Percentiles rank a stretch among this genome's conserved stretches.
Evolutionary conservation across 2,329 filamentous ascomycete genomes (phyloP).

Genomic region (Epichloe uncinata): DNA sequence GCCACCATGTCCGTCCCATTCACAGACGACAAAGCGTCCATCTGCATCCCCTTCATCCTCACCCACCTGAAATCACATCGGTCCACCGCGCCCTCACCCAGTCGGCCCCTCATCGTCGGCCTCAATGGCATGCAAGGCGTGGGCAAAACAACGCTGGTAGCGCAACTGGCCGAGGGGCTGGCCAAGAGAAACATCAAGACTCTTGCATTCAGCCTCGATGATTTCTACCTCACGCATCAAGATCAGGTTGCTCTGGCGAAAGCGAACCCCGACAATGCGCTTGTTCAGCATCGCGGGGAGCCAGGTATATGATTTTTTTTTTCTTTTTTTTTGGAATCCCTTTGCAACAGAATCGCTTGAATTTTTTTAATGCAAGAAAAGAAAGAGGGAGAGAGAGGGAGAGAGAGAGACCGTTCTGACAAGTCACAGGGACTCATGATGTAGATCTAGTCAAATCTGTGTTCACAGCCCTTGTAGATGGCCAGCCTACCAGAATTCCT

Average conservation of each 20-base stretch:
- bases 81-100: constrained; percentile 14
- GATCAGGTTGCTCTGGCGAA: constrained; percentile 53
- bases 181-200: constrained; percentile 45
- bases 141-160: constrained; percentile 81
- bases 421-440: constrained; percentile 51
- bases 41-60: constrained; percentile 68
- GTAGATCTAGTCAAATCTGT: constrained; percentile 48
- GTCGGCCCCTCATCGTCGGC: constrained; percentile 63
- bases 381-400: too few relatives aligned
- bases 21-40: constrained; percentile 63
- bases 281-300: constrained; percentile 72
- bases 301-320: constrained; percentile 40
- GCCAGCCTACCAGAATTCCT: constrained; percentile 46
- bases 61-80: constrained; percentile 41
- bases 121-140: constrained; percentile 86
- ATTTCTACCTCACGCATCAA: constrained; percentile 69
- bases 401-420: background rate
- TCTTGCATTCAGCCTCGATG: constrained; percentile 71
- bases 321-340: too few relatives aligned
- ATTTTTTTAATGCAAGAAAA: background rate
- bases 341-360: background rate
- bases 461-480: constrained; percentile 43
- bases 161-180: constrained; percentile 49
- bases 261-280: constrained; percentile 53
- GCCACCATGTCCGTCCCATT: constrained; percentile 22